phyloP scores from a whole-genome alignment of 2,329 filamentous ascomycete genomes.

The Meredithiella fracta region DNA sequence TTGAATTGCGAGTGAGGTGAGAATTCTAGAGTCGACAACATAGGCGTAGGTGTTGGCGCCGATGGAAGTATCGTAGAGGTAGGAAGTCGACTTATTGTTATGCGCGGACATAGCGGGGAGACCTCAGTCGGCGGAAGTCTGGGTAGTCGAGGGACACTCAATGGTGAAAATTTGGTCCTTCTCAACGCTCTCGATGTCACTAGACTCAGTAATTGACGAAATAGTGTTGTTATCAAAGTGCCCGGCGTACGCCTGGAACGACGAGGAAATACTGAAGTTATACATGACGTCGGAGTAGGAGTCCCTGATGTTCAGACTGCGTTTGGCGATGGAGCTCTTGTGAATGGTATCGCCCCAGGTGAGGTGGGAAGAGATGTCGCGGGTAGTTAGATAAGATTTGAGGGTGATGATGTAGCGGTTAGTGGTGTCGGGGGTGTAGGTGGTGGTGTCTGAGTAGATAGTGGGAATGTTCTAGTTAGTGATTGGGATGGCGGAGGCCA shows the following conservation, averaged over 20 bases:
- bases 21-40: conserved; percentile 18
- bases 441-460: neutral
- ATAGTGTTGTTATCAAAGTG: conserved; percentile 27
- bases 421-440: neutral
- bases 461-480: neutral
- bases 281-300: neutral
- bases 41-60: conserved; percentile 18
- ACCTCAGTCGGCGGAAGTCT: conserved; percentile 20
- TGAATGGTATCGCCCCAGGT: conserved; percentile 21
- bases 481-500: neutral
- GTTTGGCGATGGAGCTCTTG: conserved; percentile 20
- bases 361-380: conserved; percentile 22
- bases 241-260: conserved; percentile 26
- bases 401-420: conserved; percentile 28
- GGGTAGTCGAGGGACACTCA: conserved; percentile 14
- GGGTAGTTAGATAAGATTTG: conserved; percentile 21
- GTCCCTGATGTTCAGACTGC: conserved; percentile 16
- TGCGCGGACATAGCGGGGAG: conserved; percentile 20
- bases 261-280: neutral
- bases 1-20: conserved; percentile 16
- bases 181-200: conserved; percentile 23
- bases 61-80: conserved; percentile 16
- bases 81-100: conserved; percentile 18
- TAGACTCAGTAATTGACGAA: conserved; percentile 23
- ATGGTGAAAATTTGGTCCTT: neutral